Evolutionary conservation across 495 filamentous ascomycete genomes (phyloP), one percentile per base, ranked within the genome.

Genomic region (Penicillium maclennaniae): DNA sequence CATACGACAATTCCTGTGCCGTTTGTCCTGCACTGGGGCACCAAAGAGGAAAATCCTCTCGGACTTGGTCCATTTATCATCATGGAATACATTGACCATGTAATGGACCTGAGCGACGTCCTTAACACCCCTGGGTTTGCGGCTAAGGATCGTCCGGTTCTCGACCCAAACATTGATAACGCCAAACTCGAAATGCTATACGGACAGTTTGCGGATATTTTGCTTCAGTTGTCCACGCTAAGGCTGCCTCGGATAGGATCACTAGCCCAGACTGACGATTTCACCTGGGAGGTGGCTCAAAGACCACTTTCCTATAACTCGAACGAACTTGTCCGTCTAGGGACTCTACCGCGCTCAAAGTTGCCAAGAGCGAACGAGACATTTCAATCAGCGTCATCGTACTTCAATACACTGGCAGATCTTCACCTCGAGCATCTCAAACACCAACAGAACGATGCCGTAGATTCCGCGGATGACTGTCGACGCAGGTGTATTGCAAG

Each of bases 1-100:
- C 55, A 69, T 17, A 79, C 71, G 1, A 65, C 62, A 6, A 69
- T 77, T 4, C 67, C 67, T 2, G 62, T 69, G 51, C 71, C 72
- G 3, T 61, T 58, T 25, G 49, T 79, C 43, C 56, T 69, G 5
- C 61, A 69, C 50, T 72, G 52, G 56, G 73, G 67, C 4, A 62
- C 55, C 16, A 56, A 46, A 15, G 42, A 63, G 2, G 55, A 69
- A 23, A 63, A 59, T 26, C 66, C 63, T 7, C 0, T 31, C 77
- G 39, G 67, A 72, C 6, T n/a, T n/a, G 73, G 76, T 2, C n/a
- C n/a, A n/a, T 80, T 76, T 56, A 73, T 79, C 37, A 73, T 79
- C 44, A 76, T 78, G 68, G 71, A 72, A 7, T 76, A 75, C 52
- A 61, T 78, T 41, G 56, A 72, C 7, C 65, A 77, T 25, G 43